Conservation (phyloP, 1,139 yeast genomes). For the Yamadazyma atlantica region DNA sequence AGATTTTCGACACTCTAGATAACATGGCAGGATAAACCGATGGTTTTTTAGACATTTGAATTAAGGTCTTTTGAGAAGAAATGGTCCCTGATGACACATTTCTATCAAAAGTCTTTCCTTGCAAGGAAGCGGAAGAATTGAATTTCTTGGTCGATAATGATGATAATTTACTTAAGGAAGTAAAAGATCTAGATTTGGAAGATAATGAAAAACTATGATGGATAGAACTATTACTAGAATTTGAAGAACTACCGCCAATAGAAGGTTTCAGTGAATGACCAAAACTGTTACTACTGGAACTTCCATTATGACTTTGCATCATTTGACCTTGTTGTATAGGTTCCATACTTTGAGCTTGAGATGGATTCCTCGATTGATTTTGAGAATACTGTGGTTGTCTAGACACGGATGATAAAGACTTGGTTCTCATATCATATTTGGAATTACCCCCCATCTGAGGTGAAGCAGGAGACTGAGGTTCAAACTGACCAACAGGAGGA, state of each 20-base stretch:
- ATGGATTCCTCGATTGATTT: slow-evolving; percentile 5
- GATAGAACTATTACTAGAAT: slow-evolving; percentile 16
- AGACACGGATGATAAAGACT: slow-evolving; percentile 25
- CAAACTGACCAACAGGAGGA: slow-evolving; percentile 12
- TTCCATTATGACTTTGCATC: slow-evolving; percentile 7
- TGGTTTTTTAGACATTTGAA: slow-evolving; percentile 49
- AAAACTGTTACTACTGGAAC: not conserved
- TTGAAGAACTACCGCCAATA: slow-evolving; percentile 13
- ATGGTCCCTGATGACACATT: slow-evolving; percentile 30
- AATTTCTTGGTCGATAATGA: slow-evolving; percentile 44
- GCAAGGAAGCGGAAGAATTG: slow-evolving; percentile 36
- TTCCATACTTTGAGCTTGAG: slow-evolving; percentile 9
- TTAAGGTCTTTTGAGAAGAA: slow-evolving; percentile 32
- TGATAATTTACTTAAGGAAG: slow-evolving; percentile 43
- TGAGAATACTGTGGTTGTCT: slow-evolving; percentile 13
- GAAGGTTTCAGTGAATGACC: slow-evolving; percentile 5
- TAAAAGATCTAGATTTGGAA: slow-evolving; percentile 45
- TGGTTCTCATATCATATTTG: slow-evolving; percentile 21
- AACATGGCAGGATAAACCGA: slow-evolving; percentile 84
- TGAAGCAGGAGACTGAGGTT: slow-evolving; percentile 10
- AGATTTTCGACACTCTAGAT: slow-evolving; percentile 79
- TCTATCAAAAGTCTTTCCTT: slow-evolving; percentile 28
- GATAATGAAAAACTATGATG: slow-evolving; percentile 41
- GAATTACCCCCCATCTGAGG: slow-evolving; percentile 5
- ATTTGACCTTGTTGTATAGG: slow-evolving; percentile 18